A percentile compares a stretch with the other conserved stretches of the same genome.
Evolutionary conservation across 441 rosid genomes (phyloP).

Genomic region (Kokia cookei): DNA sequence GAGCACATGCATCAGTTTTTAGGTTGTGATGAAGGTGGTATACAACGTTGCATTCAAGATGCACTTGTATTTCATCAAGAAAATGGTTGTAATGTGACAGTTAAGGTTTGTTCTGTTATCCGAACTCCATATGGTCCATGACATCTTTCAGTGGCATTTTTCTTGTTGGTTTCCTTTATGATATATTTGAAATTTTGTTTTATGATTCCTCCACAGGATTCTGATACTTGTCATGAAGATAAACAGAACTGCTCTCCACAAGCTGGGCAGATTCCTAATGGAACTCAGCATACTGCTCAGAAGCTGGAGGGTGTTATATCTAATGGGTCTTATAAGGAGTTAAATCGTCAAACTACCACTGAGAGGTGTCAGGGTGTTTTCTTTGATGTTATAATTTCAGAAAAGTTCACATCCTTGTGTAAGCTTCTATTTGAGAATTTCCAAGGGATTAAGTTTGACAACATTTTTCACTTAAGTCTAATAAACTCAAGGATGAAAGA

Average conservation of each 20-base stretch:
- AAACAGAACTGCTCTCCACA: conserved; percentile 23
- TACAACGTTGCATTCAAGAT: conserved; percentile 40
- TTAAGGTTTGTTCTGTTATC: conserved; percentile 34
- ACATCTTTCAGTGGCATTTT: neutral
- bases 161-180: neutral
- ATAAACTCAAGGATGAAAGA: conserved; percentile 72
- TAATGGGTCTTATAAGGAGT: conserved; percentile 30
- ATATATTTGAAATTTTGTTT: conserved; percentile 1
- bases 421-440: conserved; percentile 67
- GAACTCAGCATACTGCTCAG: conserved; percentile 29
- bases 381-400: conserved; percentile 52
- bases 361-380: conserved; percentile 62
- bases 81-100: conserved; percentile 14
- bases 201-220: conserved; percentile 35
- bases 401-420: conserved; percentile 66
- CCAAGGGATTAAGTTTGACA: conserved; percentile 55
- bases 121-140: neutral
- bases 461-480: conserved; percentile 38
- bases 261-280: conserved; percentile 23
- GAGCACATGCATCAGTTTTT: conserved; percentile 38
- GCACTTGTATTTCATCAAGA: conserved; percentile 26
- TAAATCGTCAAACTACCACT: conserved; percentile 29
- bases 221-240: conserved; percentile 26
- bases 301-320: conserved; percentile 24
- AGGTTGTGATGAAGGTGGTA: conserved; percentile 37